Base-by-base conservation (phyloP, 2,329 filamentous ascomycete species). In the Fusarium transvaalense region DNA sequence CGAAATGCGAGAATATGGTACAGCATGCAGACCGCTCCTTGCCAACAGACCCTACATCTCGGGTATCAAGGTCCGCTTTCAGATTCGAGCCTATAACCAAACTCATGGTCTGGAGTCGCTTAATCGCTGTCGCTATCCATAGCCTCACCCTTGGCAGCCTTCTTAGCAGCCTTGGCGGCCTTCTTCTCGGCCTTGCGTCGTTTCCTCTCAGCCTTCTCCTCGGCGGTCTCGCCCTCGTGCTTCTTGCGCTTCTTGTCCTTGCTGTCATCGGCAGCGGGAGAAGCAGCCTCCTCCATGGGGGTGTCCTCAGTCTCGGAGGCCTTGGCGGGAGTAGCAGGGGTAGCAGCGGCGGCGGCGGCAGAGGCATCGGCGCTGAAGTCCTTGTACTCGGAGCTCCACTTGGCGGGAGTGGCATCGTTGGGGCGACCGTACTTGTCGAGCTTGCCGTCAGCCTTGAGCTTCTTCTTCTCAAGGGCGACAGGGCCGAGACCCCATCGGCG, bases 361-460 rank as follows among this genome's bases (percentile, higher is more conserved):
- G 78, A 81, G 47, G 81, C 82, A 53, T 82, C 79, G 17, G 87
- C 86, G 76, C 87, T 90, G 84, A 90, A 97, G 84, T 98, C 96
- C 82, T 94, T 95, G 87, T 99, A 99, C 72, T 92, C 92, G 37
- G 88, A 83, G 74, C 92, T 94, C 96, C 96, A 99, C 82, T 96
- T 93, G 75, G 94, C 89, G 27, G 96, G 96, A 7, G 96, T 99
- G 69, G 90, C 89, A 80, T 97, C 95, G 81, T 98, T 99, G 75
- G 92, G 82, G 61, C 94, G 91, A 72, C 96, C 96, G 75, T 89
- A 98, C 90, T 99, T 99, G 86, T 99, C 96, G 64, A 99, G 91
- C 84, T 97, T 97, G 81, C 96, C 96, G 73, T 93, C 92, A 54
- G 94, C 93, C 89, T 98, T 98, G 86, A 99, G 90, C 89, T 98